Conservation (phyloP, 192 early-diverging fungal species). For the Ambispora gerdemannii region DNA sequence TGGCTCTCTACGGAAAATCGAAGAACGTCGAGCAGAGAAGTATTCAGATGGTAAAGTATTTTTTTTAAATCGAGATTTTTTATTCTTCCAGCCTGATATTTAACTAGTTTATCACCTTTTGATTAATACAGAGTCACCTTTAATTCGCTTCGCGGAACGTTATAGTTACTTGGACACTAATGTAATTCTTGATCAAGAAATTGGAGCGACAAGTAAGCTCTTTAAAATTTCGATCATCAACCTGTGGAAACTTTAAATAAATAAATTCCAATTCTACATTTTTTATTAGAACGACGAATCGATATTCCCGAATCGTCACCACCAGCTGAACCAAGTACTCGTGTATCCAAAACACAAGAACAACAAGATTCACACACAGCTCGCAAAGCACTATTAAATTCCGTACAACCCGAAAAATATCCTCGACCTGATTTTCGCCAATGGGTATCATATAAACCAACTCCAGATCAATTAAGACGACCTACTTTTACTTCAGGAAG, state of each 20-base stretch:
- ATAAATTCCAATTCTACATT: background rate
- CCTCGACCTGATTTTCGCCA: slow-evolving; percentile 70
- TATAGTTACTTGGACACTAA: slow-evolving; percentile 78
- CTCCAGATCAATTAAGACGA: slow-evolving; percentile 30
- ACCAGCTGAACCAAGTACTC: background rate
- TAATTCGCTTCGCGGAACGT: slow-evolving; percentile 61
- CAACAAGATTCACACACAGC: slow-evolving; percentile 33
- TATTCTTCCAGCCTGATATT: background rate
- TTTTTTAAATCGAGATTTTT: too few species aligned
- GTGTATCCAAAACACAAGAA: background rate
- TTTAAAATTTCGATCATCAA: background rate
- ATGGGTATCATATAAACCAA: slow-evolving; percentile 64
- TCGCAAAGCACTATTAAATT: slow-evolving; percentile 47
- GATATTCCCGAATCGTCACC: background rate
- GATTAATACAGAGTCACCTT: slow-evolving; percentile 49
- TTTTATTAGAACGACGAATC: background rate
- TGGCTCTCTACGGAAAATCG: slow-evolving; percentile 65
- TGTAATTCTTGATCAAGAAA: slow-evolving; percentile 67
- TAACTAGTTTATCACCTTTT: background rate
- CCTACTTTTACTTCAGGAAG: slow-evolving; percentile 1
- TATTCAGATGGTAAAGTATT: slow-evolving; percentile 59
- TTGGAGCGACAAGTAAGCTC: slow-evolving; percentile 63
- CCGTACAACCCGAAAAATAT: slow-evolving; percentile 65
- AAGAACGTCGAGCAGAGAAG: slow-evolving; percentile 71
- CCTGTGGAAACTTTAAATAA: background rate